Evolutionary conservation across 2,329 filamentous ascomycete genomes (phyloP).

Genomic region (Colletotrichum phormii): DNA sequence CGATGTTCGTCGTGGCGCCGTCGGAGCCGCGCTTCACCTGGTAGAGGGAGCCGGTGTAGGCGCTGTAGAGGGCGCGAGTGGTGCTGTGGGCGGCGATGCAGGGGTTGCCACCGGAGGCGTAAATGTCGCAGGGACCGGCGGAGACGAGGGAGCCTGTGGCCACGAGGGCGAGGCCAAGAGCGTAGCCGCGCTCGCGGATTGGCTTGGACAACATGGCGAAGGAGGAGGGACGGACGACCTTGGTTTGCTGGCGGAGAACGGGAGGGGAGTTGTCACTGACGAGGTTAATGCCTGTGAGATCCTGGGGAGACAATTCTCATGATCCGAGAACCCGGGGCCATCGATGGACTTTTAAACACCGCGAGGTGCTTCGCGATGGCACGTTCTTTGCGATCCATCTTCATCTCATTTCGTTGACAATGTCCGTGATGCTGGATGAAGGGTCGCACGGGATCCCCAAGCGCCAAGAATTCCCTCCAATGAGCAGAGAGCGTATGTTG

Average conservation of each 20-base stretch:
- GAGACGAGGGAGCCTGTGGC: constrained; percentile 53
- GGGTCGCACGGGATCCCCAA: not conserved
- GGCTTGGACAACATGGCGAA: constrained; percentile 15
- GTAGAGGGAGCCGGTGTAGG: constrained; percentile 66
- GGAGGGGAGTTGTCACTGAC: no score
- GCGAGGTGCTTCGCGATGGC: not conserved
- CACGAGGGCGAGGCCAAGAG: constrained; percentile 46
- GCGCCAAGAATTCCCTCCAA: constrained; percentile 10
- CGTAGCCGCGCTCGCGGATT: not conserved
- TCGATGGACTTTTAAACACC: not conserved
- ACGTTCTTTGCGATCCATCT: not conserved
- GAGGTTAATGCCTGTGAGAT: not conserved
- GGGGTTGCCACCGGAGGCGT: constrained; percentile 67
- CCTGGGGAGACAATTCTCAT: not conserved
- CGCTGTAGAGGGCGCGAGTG: constrained; percentile 70
- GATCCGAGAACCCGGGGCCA: not conserved
- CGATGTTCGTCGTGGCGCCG: constrained; percentile 57
- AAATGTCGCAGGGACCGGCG: constrained; percentile 72
- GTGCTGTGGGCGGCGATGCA: constrained; percentile 74
- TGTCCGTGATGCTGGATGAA: not conserved
- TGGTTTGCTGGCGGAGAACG: not conserved
- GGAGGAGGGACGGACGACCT: not conserved
- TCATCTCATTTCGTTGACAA: not conserved
- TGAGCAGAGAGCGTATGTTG: not conserved
- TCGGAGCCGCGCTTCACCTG: constrained; percentile 69